Base-by-base conservation (phyloP, 2,329 filamentous ascomycete genomes). In the Pseudopyrenochaeta lycopersici region DNA sequence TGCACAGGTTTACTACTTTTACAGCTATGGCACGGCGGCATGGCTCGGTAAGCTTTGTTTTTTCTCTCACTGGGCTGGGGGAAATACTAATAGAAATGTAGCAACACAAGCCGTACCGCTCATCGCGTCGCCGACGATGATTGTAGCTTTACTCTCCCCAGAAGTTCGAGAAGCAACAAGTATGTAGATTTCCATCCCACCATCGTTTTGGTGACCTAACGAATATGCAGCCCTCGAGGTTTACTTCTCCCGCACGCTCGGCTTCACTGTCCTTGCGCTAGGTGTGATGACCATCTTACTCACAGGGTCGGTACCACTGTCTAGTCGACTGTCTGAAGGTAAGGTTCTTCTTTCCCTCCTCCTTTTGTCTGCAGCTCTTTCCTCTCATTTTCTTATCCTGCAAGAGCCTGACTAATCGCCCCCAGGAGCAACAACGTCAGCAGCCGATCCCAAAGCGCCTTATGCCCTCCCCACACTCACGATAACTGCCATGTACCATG, bases 201-300 rank as follows among this genome's bases (percentile, higher is more conserved):
- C 2, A 6, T 1, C 3, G 7, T 10, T 18, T 30, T 11, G 4
- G 7, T 15, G 11, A n/a, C 23, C 35, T 55, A 58, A 60, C 29
- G 45, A 14, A 6, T 2, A 36, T 43, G 14, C 61, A 85, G 87
- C 77, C 20, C 80, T 91, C 29, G 89, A 92, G 74, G 77, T 84
- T 50, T 94, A 94, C 81, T 88, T 93, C 72, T 86, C 86, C 46
- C 88, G 90, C 36, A 85, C 83, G 23, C 82, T 92, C 1, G 90
- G 89, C 58, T 79, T 93, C 51, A 79, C 86, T 27, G 82, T 92
- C 39, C 78, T 92, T 18, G 78, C 86, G 9, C 77, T 94, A 23
- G 87, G 86, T 29, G 68, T 87, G 6, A 76, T 90, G 11, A 82
- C 83, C n/a, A 76, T 92, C 32, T 80, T 91, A 31, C 81, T 93